A percentile compares a stretch with the other conserved stretches of the same genome.
Evolutionary conservation across 495 filamentous ascomycete species (phyloP).

Genomic region (Neurospora intermedia): DNA sequence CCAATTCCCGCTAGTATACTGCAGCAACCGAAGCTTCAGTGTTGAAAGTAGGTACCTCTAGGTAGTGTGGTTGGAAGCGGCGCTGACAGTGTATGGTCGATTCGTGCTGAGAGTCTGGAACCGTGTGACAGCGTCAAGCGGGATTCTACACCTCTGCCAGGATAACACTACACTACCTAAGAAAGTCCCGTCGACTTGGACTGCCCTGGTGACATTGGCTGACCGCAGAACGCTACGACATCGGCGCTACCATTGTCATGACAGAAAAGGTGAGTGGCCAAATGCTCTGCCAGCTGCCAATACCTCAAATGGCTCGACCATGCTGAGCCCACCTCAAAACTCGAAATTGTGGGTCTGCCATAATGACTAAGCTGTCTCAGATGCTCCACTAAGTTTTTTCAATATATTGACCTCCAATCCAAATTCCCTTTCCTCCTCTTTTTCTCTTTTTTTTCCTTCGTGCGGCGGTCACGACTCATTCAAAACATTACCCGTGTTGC

Average conservation of each 20-base stretch:
- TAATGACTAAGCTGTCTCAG: neutral
- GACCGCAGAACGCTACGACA: neutral
- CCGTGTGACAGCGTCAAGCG: neutral
- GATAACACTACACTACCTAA: too few species aligned
- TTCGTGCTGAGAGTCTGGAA: neutral
- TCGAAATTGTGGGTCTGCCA: neutral
- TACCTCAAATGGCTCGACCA: neutral
- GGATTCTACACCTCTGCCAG: neutral
- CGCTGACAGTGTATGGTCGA: neutral
- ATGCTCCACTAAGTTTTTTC: constrained; percentile 7
- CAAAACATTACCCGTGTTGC: constrained; percentile 38
- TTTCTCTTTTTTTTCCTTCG: constrained; percentile 18
- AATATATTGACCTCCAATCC: constrained; percentile 2
- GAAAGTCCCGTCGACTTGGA: neutral
- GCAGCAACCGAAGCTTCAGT: neutral
- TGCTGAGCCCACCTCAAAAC: neutral
- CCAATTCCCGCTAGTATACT: neutral
- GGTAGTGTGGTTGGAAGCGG: neutral
- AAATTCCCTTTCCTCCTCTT: constrained; percentile 15
- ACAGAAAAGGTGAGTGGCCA: neutral
- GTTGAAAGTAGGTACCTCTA: neutral
- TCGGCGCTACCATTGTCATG: neutral
- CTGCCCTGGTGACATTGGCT: neutral
- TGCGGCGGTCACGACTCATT: constrained; percentile 31
- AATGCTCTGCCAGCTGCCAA: neutral